Evolutionary conservation across 2,329 filamentous ascomycete genomes (phyloP), one percentile per base, ranked within the genome.

Genomic region (Alternaria ventricosa): DNA sequence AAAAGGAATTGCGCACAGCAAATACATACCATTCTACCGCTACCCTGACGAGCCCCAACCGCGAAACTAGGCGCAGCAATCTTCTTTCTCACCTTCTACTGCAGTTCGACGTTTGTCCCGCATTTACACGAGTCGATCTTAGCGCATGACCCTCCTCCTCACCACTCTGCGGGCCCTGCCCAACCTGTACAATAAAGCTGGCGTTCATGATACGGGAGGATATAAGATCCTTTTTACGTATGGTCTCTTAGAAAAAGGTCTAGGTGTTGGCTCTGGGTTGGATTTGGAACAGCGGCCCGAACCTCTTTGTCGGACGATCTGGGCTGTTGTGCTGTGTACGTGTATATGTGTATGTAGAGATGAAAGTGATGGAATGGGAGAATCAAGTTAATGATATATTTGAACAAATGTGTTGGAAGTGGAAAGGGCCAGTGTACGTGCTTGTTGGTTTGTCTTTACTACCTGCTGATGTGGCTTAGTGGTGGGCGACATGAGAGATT

Each of bases 181-280:
- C 60, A 60, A 8, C 49, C 28, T 70, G 68, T 70, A 69, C 64
- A 64, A 67, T 69, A 70, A 51, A 9, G 57, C 55, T 63, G 64
- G 67, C 64, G 67, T 64, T 61, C 55, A 44, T 62, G 36, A 53
- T 41, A 36, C 47, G 50, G 60, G 55, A 55, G 25, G 54, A 47
- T 22, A 55, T 3, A 56, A 56, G 41, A 56, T 18, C 41, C 44
- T 53, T 28, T 36, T 13, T 36, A 51, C 28, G 28, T 23, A 56
- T 27, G 41, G 25, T 33, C 15, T 41, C 33, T 23, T 47, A 36
- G 59, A 59, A 62, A 62, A 51, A 25, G 55, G 41, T 41, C 36
- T 20, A 33, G 36, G 36, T 41, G 36, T 41, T 55, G 60, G 60
- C 49, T 8, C 7, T n/a, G 33, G 33, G 60, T 55, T 59, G 55